phyloP scores from a whole-genome alignment of 176 grass and related monocot genomes.

The Triticum turgidum region DNA sequence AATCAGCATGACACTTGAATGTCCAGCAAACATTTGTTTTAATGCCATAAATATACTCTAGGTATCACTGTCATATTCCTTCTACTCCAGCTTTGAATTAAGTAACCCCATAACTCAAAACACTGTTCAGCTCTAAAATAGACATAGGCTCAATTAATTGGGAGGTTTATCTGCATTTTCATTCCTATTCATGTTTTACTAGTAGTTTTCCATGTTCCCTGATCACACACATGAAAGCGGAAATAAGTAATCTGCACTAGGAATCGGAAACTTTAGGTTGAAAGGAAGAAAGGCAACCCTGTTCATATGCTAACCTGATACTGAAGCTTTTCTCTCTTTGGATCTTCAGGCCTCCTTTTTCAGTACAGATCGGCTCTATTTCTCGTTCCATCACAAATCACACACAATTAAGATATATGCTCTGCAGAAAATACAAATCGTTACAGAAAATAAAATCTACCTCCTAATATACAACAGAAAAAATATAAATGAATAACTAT shows the following conservation, averaged over 20 bases:
- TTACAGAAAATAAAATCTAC: constrained; percentile 1
- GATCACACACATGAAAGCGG: background rate
- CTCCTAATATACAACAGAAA: background rate
- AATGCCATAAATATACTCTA: constrained; percentile 45
- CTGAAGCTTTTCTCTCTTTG: constrained; percentile 19
- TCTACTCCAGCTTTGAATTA: constrained; percentile 36
- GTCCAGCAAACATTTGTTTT: constrained; percentile 41
- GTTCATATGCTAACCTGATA: constrained; percentile 35
- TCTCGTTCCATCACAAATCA: constrained; percentile 24
- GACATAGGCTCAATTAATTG: constrained; percentile 30
- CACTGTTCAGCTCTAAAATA: constrained; percentile 35
- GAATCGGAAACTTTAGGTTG: background rate
- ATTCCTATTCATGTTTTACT: background rate
- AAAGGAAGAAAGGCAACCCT: constrained; percentile 6
- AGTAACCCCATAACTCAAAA: constrained; percentile 35
- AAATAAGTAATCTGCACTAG: background rate
- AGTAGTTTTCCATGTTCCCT: background rate
- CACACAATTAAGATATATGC: constrained; percentile 22
- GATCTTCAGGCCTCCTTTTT: constrained; percentile 21
- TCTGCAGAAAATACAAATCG: constrained; percentile 20
- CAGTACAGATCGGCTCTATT: constrained; percentile 15
- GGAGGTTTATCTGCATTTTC: constrained; percentile 13
- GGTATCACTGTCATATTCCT: constrained; percentile 44
- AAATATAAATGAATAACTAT: background rate
- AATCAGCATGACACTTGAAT: constrained; percentile 58